phyloP scores from a whole-genome alignment of 2,329 filamentous ascomycete species.

The Lizonia empirigonia region DNA sequence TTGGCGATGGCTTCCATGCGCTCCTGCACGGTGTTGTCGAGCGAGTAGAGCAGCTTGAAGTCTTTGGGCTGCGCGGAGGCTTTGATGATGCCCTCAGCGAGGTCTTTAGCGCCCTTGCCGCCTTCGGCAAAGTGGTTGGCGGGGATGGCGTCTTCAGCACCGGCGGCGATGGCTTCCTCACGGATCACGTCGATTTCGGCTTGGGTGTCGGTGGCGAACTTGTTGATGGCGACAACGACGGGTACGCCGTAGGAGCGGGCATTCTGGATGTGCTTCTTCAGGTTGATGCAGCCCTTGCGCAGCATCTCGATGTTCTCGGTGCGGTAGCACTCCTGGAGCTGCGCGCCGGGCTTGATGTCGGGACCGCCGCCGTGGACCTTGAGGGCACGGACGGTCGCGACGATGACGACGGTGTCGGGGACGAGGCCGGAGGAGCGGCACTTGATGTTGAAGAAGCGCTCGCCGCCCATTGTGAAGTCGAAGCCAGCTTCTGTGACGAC shows the following conservation, averaged over 20 bases:
- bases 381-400: slow-evolving; percentile 91
- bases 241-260: slow-evolving; percentile 88
- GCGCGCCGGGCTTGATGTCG: slow-evolving; percentile 84
- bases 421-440: slow-evolving; percentile 91
- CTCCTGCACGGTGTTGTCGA: slow-evolving; percentile 75
- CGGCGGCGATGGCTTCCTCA: slow-evolving; percentile 88
- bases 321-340: slow-evolving; percentile 86
- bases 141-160: slow-evolving; percentile 90
- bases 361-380: slow-evolving; percentile 97
- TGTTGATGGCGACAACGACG: slow-evolving; percentile 96
- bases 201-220: slow-evolving; percentile 90
- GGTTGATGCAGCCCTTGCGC: slow-evolving; percentile 87
- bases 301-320: slow-evolving; percentile 93
- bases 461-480: slow-evolving; percentile 99
- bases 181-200: slow-evolving; percentile 88
- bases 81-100: slow-evolving; percentile 84
- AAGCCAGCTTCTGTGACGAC: slow-evolving; percentile 97
- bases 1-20: slow-evolving; percentile 90
- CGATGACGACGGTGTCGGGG: slow-evolving; percentile 91
- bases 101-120: slow-evolving; percentile 84
- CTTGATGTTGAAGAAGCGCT: slow-evolving; percentile 99
- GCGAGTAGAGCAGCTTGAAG: slow-evolving; percentile 84
- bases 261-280: slow-evolving; percentile 93
- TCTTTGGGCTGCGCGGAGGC: slow-evolving; percentile 81
- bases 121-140: slow-evolving; percentile 98